Evolutionary conservation across 192 early-diverging fungal genomes (phyloP).

Genomic region (Backusella mclennaniae): DNA sequence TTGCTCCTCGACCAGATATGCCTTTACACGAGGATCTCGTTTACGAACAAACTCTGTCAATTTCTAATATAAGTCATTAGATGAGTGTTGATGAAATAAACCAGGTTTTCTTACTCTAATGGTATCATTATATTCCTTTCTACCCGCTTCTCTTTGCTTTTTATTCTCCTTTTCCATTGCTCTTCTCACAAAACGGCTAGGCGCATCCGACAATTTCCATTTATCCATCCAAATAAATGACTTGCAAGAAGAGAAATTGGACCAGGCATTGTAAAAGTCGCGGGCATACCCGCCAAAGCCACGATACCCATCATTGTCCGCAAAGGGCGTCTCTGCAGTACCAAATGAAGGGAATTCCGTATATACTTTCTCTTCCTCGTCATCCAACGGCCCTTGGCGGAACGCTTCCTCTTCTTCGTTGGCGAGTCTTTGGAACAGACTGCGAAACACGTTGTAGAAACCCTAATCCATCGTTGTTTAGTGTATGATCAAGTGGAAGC

Average conservation of each 20-base stretch:
- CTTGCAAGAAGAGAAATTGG: constrained; percentile 79
- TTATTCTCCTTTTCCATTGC: constrained; percentile 94
- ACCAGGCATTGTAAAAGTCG: constrained; percentile 81
- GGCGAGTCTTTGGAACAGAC: constrained; percentile 73
- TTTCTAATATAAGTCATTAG: constrained; percentile 35
- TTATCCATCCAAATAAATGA: constrained; percentile 95
- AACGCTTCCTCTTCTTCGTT: constrained; percentile 76
- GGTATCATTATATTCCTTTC: constrained; percentile 72
- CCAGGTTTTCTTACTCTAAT: constrained; percentile 48
- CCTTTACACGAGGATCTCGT: constrained; percentile 88
- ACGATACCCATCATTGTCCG: constrained; percentile 53
- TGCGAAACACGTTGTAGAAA: constrained; percentile 82
- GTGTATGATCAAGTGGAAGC: neutral
- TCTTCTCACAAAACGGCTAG: constrained; percentile 75
- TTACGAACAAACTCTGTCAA: constrained; percentile 79
- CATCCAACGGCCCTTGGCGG: constrained; percentile 40
- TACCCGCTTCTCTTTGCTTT: constrained; percentile 72
- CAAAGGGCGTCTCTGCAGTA: constrained; percentile 55
- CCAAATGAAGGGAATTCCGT: constrained; percentile 66
- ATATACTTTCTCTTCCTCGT: constrained; percentile 28
- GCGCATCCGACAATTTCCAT: constrained; percentile 77
- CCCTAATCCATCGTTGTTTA: constrained; percentile 38
- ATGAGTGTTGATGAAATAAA: neutral
- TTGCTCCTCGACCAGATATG: constrained; percentile 54
- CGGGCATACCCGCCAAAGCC: constrained; percentile 45